A percentile compares a stretch with the other conserved stretches of the same genome.
Evolutionary conservation across 495 filamentous ascomycete species (phyloP).

Genomic region (Aspergillus indologenus): DNA sequence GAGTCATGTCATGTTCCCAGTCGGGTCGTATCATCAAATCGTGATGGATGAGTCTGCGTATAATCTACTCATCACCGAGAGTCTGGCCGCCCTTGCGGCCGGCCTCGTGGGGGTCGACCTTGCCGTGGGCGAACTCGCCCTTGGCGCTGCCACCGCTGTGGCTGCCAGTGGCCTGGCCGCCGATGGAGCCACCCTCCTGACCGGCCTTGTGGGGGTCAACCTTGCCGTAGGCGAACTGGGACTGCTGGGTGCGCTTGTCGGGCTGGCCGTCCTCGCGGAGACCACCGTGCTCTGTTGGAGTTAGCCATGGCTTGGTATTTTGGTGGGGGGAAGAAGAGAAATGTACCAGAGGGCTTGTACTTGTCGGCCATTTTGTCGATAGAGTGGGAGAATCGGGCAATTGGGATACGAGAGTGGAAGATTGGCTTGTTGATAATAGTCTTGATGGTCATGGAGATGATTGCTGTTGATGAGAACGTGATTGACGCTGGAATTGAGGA

Average conservation of each 20-base stretch:
- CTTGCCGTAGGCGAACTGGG: slow-evolving; percentile 12
- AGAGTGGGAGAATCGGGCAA: not conserved
- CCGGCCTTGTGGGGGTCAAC: slow-evolving; percentile 10
- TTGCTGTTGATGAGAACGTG: not conserved
- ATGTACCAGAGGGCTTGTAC: slow-evolving; percentile 12
- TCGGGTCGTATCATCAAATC: not conserved
- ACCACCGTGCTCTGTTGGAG: slow-evolving; percentile 6
- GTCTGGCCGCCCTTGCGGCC: not conserved
- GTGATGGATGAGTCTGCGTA: no score
- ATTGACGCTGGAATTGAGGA: not conserved
- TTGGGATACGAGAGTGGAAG: not conserved
- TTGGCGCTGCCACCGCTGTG: slow-evolving; percentile 8
- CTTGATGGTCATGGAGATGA: not conserved
- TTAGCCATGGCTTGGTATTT: no score
- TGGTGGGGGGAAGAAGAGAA: not conserved
- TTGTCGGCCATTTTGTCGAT: slow-evolving; percentile 9
- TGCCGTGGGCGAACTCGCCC: not conserved
- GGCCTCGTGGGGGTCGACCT: not conserved
- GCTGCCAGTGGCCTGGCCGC: slow-evolving; percentile 5
- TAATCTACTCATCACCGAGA: not conserved
- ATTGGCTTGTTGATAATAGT: not conserved
- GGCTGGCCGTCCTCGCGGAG: slow-evolving; percentile 12
- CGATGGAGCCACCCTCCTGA: slow-evolving; percentile 8
- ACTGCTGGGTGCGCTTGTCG: slow-evolving; percentile 13
- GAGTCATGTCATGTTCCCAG: not conserved